Evolutionary conservation across 2,329 filamentous ascomycete species (phyloP).

Genomic region (Phaeoacremonium minimum): DNA sequence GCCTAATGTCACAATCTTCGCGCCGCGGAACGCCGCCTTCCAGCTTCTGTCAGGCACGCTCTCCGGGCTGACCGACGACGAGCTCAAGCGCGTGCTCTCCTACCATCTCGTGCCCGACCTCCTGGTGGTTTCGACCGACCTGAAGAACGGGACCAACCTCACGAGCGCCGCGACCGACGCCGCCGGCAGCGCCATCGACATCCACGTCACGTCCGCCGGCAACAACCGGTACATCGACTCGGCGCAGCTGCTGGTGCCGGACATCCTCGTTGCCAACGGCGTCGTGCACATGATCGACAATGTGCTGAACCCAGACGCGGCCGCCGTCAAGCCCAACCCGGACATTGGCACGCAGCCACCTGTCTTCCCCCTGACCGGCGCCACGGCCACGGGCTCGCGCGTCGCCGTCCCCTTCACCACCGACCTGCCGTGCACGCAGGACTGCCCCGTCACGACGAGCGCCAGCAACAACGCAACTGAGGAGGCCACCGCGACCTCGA

Average conservation of each 20-base stretch:
- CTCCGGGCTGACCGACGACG: conserved; percentile 27
- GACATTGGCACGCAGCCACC: conserved; percentile 26
- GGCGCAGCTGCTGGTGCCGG: conserved; percentile 46
- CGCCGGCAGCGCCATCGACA: conserved; percentile 36
- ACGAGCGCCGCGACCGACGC: conserved; percentile 17
- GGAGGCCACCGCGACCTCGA: background rate
- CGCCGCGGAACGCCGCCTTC: conserved; percentile 47
- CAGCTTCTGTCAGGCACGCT: conserved; percentile 39
- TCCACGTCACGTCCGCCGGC: conserved; percentile 38
- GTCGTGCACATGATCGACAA: conserved; percentile 55
- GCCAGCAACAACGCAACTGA: conserved; percentile 4
- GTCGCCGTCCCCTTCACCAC: conserved; percentile 5
- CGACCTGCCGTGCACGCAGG: conserved; percentile 28
- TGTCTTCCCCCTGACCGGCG: conserved; percentile 16
- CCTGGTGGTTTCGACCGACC: conserved; percentile 44
- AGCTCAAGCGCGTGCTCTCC: conserved; percentile 40
- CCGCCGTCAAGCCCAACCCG: conserved; percentile 29
- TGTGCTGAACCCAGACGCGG: conserved; percentile 39
- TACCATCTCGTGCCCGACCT: conserved; percentile 54
- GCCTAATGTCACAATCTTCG: conserved; percentile 50
- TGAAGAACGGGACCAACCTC: conserved; percentile 41
- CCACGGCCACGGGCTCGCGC: conserved; percentile 22
- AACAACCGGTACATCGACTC: conserved; percentile 42
- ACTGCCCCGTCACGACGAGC: conserved; percentile 30
- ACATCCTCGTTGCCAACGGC: conserved; percentile 52